phyloP scores from a whole-genome alignment of 176 grass and related monocot genomes.

The Canna indica region DNA sequence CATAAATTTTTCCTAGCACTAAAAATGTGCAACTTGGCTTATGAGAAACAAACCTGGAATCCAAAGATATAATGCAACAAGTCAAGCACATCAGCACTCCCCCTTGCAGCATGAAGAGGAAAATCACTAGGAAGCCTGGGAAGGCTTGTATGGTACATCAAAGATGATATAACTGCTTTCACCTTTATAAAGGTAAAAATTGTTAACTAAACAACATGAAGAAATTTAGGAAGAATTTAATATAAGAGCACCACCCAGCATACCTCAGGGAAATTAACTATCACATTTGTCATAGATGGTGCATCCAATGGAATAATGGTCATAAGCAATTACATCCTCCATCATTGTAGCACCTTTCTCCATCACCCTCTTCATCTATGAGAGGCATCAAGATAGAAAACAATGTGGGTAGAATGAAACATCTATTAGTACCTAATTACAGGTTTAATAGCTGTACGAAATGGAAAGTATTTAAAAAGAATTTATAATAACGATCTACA shows the following conservation, averaged over 20 bases:
- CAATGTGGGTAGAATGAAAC: constrained; percentile 13
- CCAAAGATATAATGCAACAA: constrained; percentile 80
- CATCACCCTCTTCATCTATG: constrained; percentile 82
- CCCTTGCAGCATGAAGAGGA: constrained; percentile 56
- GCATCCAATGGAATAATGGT: constrained; percentile 89
- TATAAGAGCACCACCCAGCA: constrained; percentile 10
- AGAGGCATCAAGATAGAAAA: constrained; percentile 14
- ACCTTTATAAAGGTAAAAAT: constrained; percentile 52
- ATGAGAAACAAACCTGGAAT: constrained; percentile 54
- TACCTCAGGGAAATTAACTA: constrained; percentile 65
- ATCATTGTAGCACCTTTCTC: constrained; percentile 76
- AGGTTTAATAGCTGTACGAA: not conserved
- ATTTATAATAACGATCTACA: not conserved
- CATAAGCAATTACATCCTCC: constrained; percentile 79
- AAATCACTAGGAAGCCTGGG: constrained; percentile 60
- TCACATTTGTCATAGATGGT: constrained; percentile 60
- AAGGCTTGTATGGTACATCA: constrained; percentile 55
- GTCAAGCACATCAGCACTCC: constrained; percentile 87
- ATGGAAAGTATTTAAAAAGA: not conserved
- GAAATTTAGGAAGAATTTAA: constrained; percentile 11
- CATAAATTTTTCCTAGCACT: too few relatives aligned
- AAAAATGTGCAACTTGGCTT: not conserved
- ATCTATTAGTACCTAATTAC: not conserved
- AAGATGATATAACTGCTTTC: constrained; percentile 70
- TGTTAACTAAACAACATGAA: not conserved